phyloP scores from a whole-genome alignment of 495 filamentous ascomycete genomes.

The Antarctomyces pellizariae region DNA sequence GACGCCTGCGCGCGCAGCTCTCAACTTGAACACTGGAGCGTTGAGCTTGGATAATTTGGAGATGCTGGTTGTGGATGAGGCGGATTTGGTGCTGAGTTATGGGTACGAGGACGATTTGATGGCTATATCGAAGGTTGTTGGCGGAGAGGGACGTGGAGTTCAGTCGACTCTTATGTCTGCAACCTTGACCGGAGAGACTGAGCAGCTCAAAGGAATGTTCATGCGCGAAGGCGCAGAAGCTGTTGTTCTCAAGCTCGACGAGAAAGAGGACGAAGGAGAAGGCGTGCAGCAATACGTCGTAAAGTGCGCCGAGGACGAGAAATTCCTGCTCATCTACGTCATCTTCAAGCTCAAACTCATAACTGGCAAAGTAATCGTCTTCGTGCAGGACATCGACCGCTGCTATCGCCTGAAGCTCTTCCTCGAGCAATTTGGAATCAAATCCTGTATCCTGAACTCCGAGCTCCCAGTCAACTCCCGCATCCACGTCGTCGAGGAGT shows the following conservation, averaged over 20 bases:
- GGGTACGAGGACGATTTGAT: conserved; percentile 83
- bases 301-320: conserved; percentile 83
- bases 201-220: conserved; percentile 66
- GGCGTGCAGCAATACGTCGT: conserved; percentile 72
- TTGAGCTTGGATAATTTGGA: conserved; percentile 45
- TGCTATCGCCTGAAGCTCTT: conserved; percentile 90
- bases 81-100: conserved; percentile 83
- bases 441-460: conserved; percentile 83
- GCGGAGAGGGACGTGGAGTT: conserved; percentile 59
- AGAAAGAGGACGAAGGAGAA: conserved; percentile 42
- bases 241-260: conserved; percentile 50
- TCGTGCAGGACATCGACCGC: conserved; percentile 80
- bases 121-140: conserved; percentile 46
- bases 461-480: conserved; percentile 83
- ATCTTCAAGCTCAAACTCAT: conserved; percentile 89
- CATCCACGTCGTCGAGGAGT: conserved; percentile 87
- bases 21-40: conserved; percentile 42
- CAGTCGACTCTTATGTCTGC: conserved; percentile 90
- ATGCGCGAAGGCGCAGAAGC: conserved; percentile 40
- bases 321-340: conserved; percentile 80
- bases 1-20: conserved; percentile 56
- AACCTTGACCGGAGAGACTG: conserved; percentile 67
- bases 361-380: conserved; percentile 86
- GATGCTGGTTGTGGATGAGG: conserved; percentile 82
- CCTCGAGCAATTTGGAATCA: conserved; percentile 88